A percentile compares a stretch with the other conserved stretches of the same genome.
phyloP scores from a whole-genome alignment of 2,329 filamentous ascomycete genomes.

The Cryphonectria radicalis region DNA sequence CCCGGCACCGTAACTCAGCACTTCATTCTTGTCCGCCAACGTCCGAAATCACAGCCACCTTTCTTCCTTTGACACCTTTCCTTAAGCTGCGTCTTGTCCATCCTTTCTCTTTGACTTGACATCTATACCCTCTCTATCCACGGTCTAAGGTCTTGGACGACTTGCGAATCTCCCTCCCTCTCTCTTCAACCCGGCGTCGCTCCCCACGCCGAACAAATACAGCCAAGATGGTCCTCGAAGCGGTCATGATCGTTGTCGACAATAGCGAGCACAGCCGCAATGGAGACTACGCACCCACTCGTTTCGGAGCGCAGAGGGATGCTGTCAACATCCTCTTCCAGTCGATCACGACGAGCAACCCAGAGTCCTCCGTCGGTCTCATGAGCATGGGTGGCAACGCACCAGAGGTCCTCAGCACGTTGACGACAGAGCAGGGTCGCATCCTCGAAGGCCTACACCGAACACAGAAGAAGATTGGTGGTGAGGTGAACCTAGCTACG shows the following conservation, averaged over 20 bases:
- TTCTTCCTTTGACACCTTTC: background rate
- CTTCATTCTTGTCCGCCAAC: conserved; percentile 3
- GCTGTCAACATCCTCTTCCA: conserved; percentile 95
- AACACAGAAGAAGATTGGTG: conserved; percentile 88
- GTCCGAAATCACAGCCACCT: background rate
- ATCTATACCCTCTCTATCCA: background rate
- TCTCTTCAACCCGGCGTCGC: conserved; percentile 32
- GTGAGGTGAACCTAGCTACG: conserved; percentile 84
- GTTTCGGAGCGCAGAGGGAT: conserved; percentile 95
- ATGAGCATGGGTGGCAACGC: conserved; percentile 99
- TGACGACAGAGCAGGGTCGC: conserved; percentile 95
- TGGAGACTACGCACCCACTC: conserved; percentile 87
- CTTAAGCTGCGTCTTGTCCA: background rate
- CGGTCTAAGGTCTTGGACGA: background rate
- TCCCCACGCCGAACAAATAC: conserved; percentile 27
- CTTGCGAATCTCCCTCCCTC: background rate
- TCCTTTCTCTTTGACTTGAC: background rate
- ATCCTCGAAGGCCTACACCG: conserved; percentile 90
- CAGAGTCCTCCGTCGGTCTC: conserved; percentile 93
- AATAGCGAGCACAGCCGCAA: conserved; percentile 99
- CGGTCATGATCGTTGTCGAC: conserved; percentile 99
- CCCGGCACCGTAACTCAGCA: conserved; percentile 1
- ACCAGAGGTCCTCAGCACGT: conserved; percentile 94
- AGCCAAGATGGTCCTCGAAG: conserved; percentile 93
- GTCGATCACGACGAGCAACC: conserved; percentile 91